Base-by-base conservation (phyloP, 1,284 basidiomycete genomes). In the Hypsizygus ulmarius region DNA sequence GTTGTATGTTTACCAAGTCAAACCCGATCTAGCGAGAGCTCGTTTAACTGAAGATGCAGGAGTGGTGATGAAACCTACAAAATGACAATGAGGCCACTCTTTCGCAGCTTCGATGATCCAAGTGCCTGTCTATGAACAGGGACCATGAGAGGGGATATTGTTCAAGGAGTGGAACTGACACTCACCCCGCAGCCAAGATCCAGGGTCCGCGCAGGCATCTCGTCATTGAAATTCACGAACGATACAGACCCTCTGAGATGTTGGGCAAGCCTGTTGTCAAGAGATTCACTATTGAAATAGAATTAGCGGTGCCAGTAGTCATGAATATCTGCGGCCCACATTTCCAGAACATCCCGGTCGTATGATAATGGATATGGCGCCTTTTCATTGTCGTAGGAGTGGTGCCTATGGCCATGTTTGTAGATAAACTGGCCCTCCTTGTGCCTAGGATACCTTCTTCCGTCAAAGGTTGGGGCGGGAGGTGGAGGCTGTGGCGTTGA, bases 31-130 rank as follows among this genome's bases (percentile, higher is more conserved):
- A 50, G 34, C 41, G 8, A 12, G 5, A 40, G 39, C 11, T 38
- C 33, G 44, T 10, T 14, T n/a, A 43, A 19, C 37, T 33, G 34
- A 25, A 39, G 18, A n/a, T 10, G 21, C 7, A 11, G 43, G 14
- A 50, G 43, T 35, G 16, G 40, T 28, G 16, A 36, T 39, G 16
- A 21, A 34, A 69, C 83, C 54, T 63, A 87, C 86, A 53, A 89
- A 83, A 48, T 80, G 71, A 54, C 79, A 79, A 16, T 78, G 63
- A 18, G 78, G 74, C 86, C 86, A 89, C 58, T 77, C 69, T 58
- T 80, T 85, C 3, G 87, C 83, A 10, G 86, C 83, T 54, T 87
- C 81, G 49, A 89, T 67, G 15, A 84, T 66, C 87, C 86, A 89
- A 18, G 75, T 74, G 8, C 86, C 86, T 25, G 78, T 75, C 85